These are phyloP conservation scores for Aquilaria malaccensis DNA, from an alignment of 345 rosid genomes.

Conservation along the genomic window DNA sequence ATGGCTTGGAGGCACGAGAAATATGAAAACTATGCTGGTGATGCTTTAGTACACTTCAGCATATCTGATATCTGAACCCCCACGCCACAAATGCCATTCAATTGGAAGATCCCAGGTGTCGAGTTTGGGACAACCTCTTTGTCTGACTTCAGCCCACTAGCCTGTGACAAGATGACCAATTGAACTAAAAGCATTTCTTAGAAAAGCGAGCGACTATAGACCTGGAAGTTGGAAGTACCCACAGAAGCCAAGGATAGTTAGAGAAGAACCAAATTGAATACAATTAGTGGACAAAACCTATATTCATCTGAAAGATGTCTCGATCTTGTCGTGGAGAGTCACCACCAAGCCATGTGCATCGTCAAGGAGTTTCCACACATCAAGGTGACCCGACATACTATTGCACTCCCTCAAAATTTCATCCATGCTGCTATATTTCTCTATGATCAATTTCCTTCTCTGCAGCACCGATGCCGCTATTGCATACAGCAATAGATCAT, in stretches of 20 bases:
- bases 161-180: no score
- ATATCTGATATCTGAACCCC: no score
- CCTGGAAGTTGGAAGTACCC: not conserved
- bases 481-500: slow-evolving; percentile 74
- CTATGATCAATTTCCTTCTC: slow-evolving; percentile 82
- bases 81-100: no score
- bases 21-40: no score
- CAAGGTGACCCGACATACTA: slow-evolving; percentile 88
- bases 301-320: slow-evolving; percentile 30
- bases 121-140: no score
- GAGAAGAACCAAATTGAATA: slow-evolving; percentile 8
- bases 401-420: slow-evolving; percentile 91
- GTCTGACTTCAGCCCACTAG: no score
- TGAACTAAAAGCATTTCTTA: no score
- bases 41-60: no score
- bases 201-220: not conserved
- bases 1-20: no score
- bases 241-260: not conserved
- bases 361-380: slow-evolving; percentile 91
- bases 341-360: slow-evolving; percentile 89
- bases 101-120: no score
- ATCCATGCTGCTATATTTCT: slow-evolving; percentile 87
- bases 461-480: slow-evolving; percentile 91
- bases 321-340: slow-evolving; percentile 72
- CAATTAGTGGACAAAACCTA: slow-evolving; percentile 4